Evolutionary conservation across 1,284 basidiomycete genomes (phyloP).

Genomic region (Macrocystidia cucumis): DNA sequence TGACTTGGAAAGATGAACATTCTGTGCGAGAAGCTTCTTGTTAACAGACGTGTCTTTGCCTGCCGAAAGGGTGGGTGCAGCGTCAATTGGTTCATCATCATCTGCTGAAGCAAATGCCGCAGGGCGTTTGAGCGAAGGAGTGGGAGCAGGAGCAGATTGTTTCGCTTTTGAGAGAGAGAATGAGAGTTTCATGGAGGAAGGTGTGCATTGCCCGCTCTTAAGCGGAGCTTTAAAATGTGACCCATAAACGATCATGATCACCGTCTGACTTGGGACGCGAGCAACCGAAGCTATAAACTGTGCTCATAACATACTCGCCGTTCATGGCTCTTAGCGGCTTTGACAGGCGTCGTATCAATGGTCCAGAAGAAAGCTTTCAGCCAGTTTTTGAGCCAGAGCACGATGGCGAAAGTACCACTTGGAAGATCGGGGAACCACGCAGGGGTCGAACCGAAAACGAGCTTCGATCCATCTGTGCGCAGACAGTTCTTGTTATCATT

Average conservation of each 20-base stretch:
- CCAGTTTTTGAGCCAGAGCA: constrained; percentile 51
- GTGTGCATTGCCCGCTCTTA: too few relatives aligned
- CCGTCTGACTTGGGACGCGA: too few relatives aligned
- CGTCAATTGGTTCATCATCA: constrained; percentile 54
- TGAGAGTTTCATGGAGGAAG: constrained; percentile 66
- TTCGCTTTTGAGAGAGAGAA: constrained; percentile 66
- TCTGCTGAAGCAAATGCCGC: constrained; percentile 53
- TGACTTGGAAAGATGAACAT: constrained; percentile 49
- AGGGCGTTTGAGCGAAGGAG: constrained; percentile 53
- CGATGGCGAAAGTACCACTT: constrained; percentile 17
- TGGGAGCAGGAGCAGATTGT: constrained; percentile 33
- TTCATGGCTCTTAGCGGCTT: constrained; percentile 48
- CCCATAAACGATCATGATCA: too few relatives aligned
- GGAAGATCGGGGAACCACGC: constrained; percentile 28
- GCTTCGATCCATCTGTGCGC: constrained; percentile 83
- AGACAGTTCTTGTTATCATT: constrained; percentile 2
- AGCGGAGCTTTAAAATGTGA: constrained; percentile 16
- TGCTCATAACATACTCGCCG: constrained; percentile 6
- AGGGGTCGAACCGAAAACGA: constrained; percentile 49
- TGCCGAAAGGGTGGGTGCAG: constrained; percentile 28
- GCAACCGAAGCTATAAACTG: too few relatives aligned
- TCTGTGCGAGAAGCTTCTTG: constrained; percentile 49
- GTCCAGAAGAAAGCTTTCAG: constrained; percentile 74
- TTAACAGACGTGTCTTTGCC: constrained; percentile 34
- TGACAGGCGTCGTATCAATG: constrained; percentile 83